phyloP scores from a whole-genome alignment of 495 filamentous ascomycete species.

The Penicillium silybi region DNA sequence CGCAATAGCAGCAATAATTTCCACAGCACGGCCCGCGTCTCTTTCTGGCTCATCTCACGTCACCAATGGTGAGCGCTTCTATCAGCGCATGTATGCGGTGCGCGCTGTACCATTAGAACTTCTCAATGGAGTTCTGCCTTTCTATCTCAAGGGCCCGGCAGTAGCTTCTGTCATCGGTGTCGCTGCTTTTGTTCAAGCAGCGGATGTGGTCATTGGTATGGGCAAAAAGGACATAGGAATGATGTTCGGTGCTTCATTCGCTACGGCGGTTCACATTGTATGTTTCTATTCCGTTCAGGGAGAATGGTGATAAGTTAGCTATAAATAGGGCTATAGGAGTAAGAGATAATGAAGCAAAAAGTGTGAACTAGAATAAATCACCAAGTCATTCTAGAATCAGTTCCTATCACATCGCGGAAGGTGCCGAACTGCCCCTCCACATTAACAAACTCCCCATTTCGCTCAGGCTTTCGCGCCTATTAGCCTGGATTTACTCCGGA shows the following conservation, averaged over 20 bases:
- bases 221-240: not conserved
- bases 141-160: not conserved
- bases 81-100: slow-evolving; percentile 2
- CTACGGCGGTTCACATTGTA: not conserved
- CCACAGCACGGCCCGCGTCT: not conserved
- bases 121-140: not conserved
- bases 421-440: not conserved
- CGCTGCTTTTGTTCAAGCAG: not conserved
- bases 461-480: not conserved
- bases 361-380: not conserved
- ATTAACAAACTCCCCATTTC: not conserved
- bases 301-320: not conserved
- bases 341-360: not conserved
- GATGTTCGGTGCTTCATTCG: slow-evolving; percentile 1
- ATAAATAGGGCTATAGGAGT: not conserved
- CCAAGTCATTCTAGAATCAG: not conserved
- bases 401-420: not conserved
- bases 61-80: not conserved
- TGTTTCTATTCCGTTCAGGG: not conserved
- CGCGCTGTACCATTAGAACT: not conserved
- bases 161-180: not conserved
- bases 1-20: not conserved
- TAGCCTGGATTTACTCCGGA: not conserved
- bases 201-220: not conserved
- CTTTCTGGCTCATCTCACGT: slow-evolving; percentile 1